These are phyloP conservation scores for Sugiyamaella chiloensis DNA, from an alignment of 805 yeast species.

Conservation along the genomic window DNA sequence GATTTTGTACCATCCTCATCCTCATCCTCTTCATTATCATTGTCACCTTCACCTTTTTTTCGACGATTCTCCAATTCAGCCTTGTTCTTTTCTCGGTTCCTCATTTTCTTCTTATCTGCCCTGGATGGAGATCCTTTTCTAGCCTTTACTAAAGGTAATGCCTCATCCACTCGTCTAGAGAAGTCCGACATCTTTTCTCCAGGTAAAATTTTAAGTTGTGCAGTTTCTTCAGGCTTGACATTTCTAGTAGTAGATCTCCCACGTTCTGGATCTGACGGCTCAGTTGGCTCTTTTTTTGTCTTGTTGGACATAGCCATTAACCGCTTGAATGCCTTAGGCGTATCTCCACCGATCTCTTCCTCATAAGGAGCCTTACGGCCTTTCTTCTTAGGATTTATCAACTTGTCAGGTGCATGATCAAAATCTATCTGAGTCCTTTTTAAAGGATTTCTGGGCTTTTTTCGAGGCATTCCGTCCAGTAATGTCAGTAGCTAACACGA, in stretches of 20 bases:
- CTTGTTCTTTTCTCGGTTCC: slow-evolving; percentile 24
- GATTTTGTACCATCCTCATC: slow-evolving; percentile 5
- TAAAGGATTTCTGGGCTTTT: slow-evolving; percentile 24
- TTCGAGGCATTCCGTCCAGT: slow-evolving; percentile 29
- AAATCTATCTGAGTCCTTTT: slow-evolving; percentile 20
- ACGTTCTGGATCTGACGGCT: slow-evolving; percentile 10
- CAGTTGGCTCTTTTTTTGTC: slow-evolving; percentile 6
- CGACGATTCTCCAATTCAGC: slow-evolving; percentile 19
- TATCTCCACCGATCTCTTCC: slow-evolving; percentile 30
- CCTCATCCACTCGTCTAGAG: slow-evolving; percentile 38
- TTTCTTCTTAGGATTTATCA: slow-evolving; percentile 14
- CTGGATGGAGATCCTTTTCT: slow-evolving; percentile 32
- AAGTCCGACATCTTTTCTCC: slow-evolving; percentile 41
- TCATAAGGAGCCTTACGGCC: slow-evolving; percentile 13
- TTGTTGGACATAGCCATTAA: slow-evolving; percentile 27
- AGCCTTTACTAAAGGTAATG: slow-evolving; percentile 39
- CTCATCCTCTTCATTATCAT: slow-evolving; percentile 21
- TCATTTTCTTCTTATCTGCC: slow-evolving; percentile 29
- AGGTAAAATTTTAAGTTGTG: slow-evolving; percentile 29
- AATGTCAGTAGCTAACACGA: too few species aligned
- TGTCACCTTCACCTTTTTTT: slow-evolving; percentile 29
- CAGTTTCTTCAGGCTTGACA: slow-evolving; percentile 5
- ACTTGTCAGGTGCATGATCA: slow-evolving; percentile 22
- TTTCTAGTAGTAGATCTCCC: slow-evolving; percentile 10
- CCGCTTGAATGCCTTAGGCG: slow-evolving; percentile 34